These are phyloP conservation scores for Priceomyces haplophilus DNA, from an alignment of 805 yeast genomes.

Conservation along the genomic window DNA sequence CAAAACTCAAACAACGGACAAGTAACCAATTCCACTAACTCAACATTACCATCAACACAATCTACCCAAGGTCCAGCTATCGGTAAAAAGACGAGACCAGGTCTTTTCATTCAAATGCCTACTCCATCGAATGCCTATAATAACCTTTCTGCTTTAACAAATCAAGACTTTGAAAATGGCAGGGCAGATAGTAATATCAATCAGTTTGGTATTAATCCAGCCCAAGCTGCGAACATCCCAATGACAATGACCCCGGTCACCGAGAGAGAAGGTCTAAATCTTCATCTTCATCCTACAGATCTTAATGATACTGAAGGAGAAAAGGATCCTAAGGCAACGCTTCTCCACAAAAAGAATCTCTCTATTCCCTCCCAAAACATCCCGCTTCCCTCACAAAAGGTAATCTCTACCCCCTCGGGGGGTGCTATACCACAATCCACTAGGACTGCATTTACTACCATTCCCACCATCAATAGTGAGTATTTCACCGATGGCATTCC, in stretches of 20 bases:
- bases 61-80: slow-evolving; percentile 1
- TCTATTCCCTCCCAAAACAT: background rate
- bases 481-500: slow-evolving; percentile 38
- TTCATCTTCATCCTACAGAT: background rate
- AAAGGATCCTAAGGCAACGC: slow-evolving; percentile 1
- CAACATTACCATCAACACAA: background rate
- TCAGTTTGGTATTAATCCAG: slow-evolving; percentile 64
- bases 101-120: slow-evolving; percentile 72
- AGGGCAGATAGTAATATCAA: slow-evolving; percentile 45
- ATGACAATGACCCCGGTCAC: slow-evolving; percentile 80
- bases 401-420: background rate
- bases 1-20: background rate
- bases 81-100: slow-evolving; percentile 46
- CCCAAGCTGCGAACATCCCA: slow-evolving; percentile 48
- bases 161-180: slow-evolving; percentile 19
- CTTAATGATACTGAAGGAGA: slow-evolving; percentile 11
- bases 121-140: slow-evolving; percentile 49
- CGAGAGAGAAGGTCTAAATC: slow-evolving; percentile 42
- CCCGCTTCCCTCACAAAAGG: background rate
- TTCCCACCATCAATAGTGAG: slow-evolving; percentile 36
- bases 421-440: background rate
- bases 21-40: background rate
- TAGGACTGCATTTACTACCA: slow-evolving; percentile 28
- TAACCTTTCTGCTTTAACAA: slow-evolving; percentile 36
- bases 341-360: background rate